These are phyloP conservation scores for Ceratocystis eucalypticola DNA, from an alignment of 2,329 filamentous ascomycete species.

Conservation along the genomic window DNA sequence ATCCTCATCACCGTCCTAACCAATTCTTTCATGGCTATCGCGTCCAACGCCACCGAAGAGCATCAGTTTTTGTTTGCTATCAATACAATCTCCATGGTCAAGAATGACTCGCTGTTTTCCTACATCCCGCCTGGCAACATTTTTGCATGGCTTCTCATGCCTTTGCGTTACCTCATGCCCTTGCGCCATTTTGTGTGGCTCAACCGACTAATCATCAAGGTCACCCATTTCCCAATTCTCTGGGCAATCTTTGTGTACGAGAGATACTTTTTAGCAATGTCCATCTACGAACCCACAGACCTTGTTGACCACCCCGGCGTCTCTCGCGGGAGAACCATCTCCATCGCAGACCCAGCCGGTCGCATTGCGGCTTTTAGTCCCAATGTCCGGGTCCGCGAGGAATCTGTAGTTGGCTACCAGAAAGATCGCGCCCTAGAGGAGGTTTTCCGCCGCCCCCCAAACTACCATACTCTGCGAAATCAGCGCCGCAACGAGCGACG, in stretches of 20 bases:
- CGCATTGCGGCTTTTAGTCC: constrained; percentile 59
- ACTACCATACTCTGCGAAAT: constrained; percentile 46
- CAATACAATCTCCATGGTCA: constrained; percentile 95
- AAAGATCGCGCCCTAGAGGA: constrained; percentile 86
- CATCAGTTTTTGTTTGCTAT: constrained; percentile 89
- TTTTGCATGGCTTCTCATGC: constrained; percentile 77
- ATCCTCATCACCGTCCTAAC: constrained; percentile 92
- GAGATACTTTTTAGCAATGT: constrained; percentile 58
- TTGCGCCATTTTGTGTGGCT: constrained; percentile 70
- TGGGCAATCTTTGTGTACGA: constrained; percentile 84
- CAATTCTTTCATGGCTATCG: constrained; percentile 91
- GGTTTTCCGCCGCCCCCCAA: constrained; percentile 66
- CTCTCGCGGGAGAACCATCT: constrained; percentile 36
- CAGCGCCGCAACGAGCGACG: constrained; percentile 50
- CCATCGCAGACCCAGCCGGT: constrained; percentile 43
- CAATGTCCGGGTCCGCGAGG: constrained; percentile 58
- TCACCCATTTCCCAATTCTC: constrained; percentile 76
- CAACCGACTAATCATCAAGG: constrained; percentile 83
- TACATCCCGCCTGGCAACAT: constrained; percentile 88
- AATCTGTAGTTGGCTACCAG: constrained; percentile 75
- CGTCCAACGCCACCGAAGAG: constrained; percentile 85
- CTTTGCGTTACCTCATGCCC: constrained; percentile 65
- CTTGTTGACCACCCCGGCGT: constrained; percentile 59
- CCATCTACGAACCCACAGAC: constrained; percentile 71
- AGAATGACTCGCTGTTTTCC: constrained; percentile 91